Percentiles rank a stretch among this genome's conserved stretches.
These are phyloP conservation scores for Candida golubevii DNA, from an alignment of 805 yeast species.

Conservation along the genomic window DNA sequence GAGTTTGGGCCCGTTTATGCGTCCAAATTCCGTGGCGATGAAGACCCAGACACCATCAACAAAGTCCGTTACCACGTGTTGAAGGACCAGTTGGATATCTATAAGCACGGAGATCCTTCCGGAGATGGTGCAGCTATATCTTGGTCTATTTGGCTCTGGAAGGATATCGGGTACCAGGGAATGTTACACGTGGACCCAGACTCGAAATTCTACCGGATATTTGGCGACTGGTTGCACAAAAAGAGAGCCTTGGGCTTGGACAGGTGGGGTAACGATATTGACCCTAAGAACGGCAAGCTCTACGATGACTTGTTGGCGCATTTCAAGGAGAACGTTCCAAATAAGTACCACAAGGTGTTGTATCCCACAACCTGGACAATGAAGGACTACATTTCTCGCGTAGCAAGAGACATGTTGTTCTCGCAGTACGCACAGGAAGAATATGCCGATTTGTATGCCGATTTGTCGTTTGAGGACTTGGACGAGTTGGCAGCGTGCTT, in stretches of 20 bases:
- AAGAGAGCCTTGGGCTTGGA: conserved; percentile 45
- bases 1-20: conserved; percentile 52
- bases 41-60: conserved; percentile 34
- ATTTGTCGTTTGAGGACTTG: conserved; percentile 40
- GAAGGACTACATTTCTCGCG: conserved; percentile 35
- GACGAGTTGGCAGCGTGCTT: conserved; percentile 50
- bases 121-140: conserved; percentile 43
- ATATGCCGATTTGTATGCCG: conserved; percentile 42
- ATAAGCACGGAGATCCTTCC: conserved; percentile 44
- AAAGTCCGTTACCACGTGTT: conserved; percentile 38
- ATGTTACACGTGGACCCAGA: conserved; percentile 43
- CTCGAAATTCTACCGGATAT: conserved; percentile 39
- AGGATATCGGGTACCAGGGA: conserved; percentile 51
- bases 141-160: conserved; percentile 53
- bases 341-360: conserved; percentile 33
- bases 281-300: conserved; percentile 33
- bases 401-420: conserved; percentile 40
- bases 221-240: conserved; percentile 40
- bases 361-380: conserved; percentile 41
- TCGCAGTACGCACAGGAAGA: conserved; percentile 42
- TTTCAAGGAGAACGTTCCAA: conserved; percentile 37
- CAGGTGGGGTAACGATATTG: conserved; percentile 47
- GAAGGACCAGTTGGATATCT: conserved; percentile 43
- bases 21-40: conserved; percentile 39
- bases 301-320: conserved; percentile 36